Conservation (phyloP, 345 rosid species). For the Cardiospermum halicacabum region DNA sequence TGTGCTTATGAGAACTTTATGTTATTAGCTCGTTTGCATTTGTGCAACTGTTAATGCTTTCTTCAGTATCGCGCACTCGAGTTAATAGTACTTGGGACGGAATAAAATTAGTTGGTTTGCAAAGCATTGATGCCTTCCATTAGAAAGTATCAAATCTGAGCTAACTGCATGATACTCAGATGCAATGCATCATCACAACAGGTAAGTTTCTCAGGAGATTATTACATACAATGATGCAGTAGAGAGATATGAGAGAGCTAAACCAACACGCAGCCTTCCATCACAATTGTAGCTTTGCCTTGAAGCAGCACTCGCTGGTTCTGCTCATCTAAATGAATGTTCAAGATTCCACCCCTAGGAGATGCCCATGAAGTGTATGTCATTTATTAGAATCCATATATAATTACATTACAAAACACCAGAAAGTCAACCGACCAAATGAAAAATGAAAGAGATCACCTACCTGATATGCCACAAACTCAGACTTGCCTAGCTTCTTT, state of each 20-base stretch:
- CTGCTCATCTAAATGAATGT: constrained; percentile 43
- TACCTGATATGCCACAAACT: constrained; percentile 61
- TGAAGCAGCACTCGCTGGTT: constrained; percentile 53
- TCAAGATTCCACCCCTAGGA: constrained; percentile 51
- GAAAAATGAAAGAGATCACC: too few species aligned
- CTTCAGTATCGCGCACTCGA: too few species aligned
- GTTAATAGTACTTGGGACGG: too few species aligned
- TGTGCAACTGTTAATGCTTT: too few species aligned
- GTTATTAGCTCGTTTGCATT: too few species aligned
- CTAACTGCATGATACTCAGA: too few species aligned
- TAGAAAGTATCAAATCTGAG: too few species aligned
- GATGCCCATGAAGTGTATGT: constrained; percentile 47
- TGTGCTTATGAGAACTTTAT: neutral
- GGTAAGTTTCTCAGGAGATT: too few species aligned
- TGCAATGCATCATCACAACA: too few species aligned
- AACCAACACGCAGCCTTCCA: constrained; percentile 61
- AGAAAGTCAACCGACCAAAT: constrained; percentile 34
- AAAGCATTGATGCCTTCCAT: too few species aligned
- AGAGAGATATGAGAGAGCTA: constrained; percentile 21
- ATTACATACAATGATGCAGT: too few species aligned
- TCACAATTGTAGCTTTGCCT: constrained; percentile 60
- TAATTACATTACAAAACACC: neutral
- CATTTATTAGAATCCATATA: neutral
- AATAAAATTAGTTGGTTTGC: too few species aligned
- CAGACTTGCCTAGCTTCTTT: constrained; percentile 53